Base-by-base conservation (phyloP, 805 yeast species). In the Cyberlindnera mississippiensis region DNA sequence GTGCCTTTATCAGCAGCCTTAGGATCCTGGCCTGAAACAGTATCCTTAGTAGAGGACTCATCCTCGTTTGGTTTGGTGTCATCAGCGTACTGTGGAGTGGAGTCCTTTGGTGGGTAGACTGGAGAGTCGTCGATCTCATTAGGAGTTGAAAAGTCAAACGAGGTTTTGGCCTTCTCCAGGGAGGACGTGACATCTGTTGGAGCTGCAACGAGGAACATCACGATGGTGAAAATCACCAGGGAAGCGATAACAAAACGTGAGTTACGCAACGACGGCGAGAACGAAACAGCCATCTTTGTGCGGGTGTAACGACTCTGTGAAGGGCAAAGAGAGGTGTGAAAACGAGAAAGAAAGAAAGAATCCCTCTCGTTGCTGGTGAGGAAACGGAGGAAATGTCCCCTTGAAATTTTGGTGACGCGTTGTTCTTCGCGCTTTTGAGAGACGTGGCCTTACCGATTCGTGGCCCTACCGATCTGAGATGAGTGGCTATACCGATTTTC, bases 201-300 rank as follows among this genome's bases (percentile, higher is more conserved):
- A 2, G 80, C 67, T 3, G 74, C 59, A 38, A 72, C 68, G 39
- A 80, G 64, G 50, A 79, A 68, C 29, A 73, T 62, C 17, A 78
- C 65, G 40, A 81, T 59, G 52, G 71, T 67, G 37, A 80, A 60
- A 24, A 78, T 60, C 18, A 75, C 74, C 33, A 78, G 51, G 2
- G 80, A 73, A 11, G 75, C 75, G 11, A 77, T 57, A 13, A 75
- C 49, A 46, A 75, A 69, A 45, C 85, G 77, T 51, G 73, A 63
- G 59, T 75, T 76, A 55, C 78, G 67, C 44, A 68, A 62, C 9
- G 48, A 17, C 14, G 45, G 46, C 28, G 46, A 36, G 2, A 43
- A 31, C 4, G 44, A 34, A 37, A 39, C 37, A 11, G 39, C n/a
- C 41, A 28, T 39, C 29, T 14, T 22, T 13, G 17, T 35, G 31